Evolutionary conservation across 2,329 filamentous ascomycete genomes (phyloP).

Genomic region (Coniochaeta sp.): DNA sequence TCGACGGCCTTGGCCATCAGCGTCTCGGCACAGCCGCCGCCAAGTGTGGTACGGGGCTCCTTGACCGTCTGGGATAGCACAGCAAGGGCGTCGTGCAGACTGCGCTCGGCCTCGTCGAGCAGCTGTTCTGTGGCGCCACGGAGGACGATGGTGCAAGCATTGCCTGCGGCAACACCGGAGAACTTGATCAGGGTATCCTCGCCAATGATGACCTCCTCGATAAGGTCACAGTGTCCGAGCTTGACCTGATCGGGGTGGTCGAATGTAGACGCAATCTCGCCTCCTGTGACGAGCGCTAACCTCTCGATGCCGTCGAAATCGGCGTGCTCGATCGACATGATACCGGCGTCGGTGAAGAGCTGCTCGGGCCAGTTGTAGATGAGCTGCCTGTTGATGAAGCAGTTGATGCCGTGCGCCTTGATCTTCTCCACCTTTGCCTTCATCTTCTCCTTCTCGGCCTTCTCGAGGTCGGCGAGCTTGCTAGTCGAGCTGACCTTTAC

Average conservation of each 20-base stretch:
- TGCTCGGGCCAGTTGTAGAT: constrained; percentile 99
- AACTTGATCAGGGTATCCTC: constrained; percentile 98
- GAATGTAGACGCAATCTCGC: constrained; percentile 95
- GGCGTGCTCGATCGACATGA: constrained; percentile 97
- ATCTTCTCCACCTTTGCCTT: constrained; percentile 98
- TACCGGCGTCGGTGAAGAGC: constrained; percentile 94
- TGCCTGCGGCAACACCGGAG: constrained; percentile 86
- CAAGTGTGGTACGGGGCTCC: constrained; percentile 88
- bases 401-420: constrained; percentile 98
- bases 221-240: constrained; percentile 87
- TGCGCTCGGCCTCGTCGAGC: constrained; percentile 92
- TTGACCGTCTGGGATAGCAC: constrained; percentile 95
- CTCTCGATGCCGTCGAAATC: constrained; percentile 98
- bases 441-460: constrained; percentile 99
- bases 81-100: constrained; percentile 89
- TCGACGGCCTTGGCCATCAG: constrained; percentile 98
- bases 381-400: constrained; percentile 97
- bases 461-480: constrained; percentile 96
- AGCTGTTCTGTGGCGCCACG: constrained; percentile 95
- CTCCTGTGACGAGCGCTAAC: constrained; percentile 87
- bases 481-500: constrained; percentile 95
- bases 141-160: constrained; percentile 94
- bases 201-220: constrained; percentile 97
- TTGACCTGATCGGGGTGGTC: constrained; percentile 97
- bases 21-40: constrained; percentile 97